Conservation (phyloP, 495 filamentous ascomycete species). For the Podospora fimiseda region DNA sequence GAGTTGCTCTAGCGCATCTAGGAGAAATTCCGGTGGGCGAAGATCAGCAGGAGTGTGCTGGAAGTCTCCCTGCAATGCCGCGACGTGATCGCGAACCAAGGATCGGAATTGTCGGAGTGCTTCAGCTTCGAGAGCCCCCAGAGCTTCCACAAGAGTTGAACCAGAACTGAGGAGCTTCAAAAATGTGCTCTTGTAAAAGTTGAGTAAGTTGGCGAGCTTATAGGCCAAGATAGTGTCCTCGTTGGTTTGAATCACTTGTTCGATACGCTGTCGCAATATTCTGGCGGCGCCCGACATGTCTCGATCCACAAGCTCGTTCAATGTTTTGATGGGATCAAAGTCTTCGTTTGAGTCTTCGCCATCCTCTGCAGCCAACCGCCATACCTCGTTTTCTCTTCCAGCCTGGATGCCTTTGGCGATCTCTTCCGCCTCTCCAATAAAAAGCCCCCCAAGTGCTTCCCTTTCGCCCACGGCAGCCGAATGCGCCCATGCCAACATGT, state of each 20-base stretch:
- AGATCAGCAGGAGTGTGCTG: conserved; percentile 62
- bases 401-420: conserved; percentile 80
- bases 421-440: conserved; percentile 87
- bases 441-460: conserved; percentile 85
- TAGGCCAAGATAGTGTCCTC: conserved; percentile 86
- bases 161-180: conserved; percentile 64
- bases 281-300: conserved; percentile 73
- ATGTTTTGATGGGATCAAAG: conserved; percentile 77
- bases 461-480: conserved; percentile 89
- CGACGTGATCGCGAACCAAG: conserved; percentile 70
- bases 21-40: conserved; percentile 74
- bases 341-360: conserved; percentile 44
- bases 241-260: conserved; percentile 86
- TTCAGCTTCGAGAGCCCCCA: conserved; percentile 61
- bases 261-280: conserved; percentile 72
- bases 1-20: conserved; percentile 71
- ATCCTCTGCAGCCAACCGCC: conserved; percentile 58
- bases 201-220: conserved; percentile 78
- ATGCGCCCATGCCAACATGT: conserved; percentile 97
- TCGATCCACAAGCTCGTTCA: conserved; percentile 83
- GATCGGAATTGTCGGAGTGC: conserved; percentile 78
- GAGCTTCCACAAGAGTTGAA: conserved; percentile 62
- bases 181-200: conserved; percentile 85
- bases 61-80: conserved; percentile 62
- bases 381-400: conserved; percentile 80